Base-by-base conservation (phyloP, 2,329 filamentous ascomycete genomes). In the Didymellaceae sp. region DNA sequence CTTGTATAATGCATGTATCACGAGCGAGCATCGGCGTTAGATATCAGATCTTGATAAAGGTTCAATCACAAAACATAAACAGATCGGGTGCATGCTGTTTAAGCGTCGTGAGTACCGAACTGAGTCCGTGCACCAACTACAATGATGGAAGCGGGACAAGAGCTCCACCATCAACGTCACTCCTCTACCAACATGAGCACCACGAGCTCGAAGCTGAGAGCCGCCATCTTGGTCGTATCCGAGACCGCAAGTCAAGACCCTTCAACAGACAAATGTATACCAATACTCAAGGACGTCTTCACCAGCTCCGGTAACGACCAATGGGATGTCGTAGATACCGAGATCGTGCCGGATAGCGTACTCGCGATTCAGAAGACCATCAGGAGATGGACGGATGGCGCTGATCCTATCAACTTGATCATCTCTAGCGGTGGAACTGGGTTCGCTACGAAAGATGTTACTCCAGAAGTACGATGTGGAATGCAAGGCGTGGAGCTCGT, bases 401-500 rank as follows among this genome's bases (percentile, higher is more conserved):
- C 80, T 38, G 72, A 68, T 4, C 58, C 79, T 4, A 72, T 87
- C 40, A 93, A 96, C 73, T 75, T 97, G 50, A 83, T 99, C 52
- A 74, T 97, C 37, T 93, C 91, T 0, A 96, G 91, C 6, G 94
- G 94, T 17, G 94, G 94, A 2, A 99, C 94, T 1, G 94, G 94
- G 0, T 99, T 99, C 73, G 88, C 94, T 6, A 79, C 86, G 9
- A 84, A 87, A 46, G 94, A 99, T 76, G 80, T 83, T 32, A 99
- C 94, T 0, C 94, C 94, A 2, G 94, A 97, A 82, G 90, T 92
- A 71, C n/a, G 48, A 41, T 21, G 20, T 16, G 5, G 5, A 7
- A 30, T 13, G 16, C 13, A 9, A 9, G 5, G 32, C n/a, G 11
- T 11, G 31, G 13, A 26, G 18, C 11, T 14, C 38, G 11, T 22